Conservation (phyloP, 2,329 filamentous ascomycete species). For the Aspergillus sp. region DNA sequence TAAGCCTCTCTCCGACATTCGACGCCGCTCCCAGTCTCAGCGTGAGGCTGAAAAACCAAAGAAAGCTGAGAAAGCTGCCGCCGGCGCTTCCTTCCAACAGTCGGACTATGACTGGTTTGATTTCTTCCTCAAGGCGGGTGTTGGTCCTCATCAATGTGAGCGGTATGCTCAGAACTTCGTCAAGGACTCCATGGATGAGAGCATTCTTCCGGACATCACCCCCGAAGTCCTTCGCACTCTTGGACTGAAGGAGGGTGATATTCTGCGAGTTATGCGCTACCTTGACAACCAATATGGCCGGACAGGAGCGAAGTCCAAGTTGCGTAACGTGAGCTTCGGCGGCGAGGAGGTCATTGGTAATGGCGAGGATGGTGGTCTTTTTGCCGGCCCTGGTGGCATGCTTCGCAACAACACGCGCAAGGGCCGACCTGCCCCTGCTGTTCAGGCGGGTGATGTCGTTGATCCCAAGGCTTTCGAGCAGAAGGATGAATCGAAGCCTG, state of each 20-base stretch:
- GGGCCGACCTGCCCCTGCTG: constrained; percentile 79
- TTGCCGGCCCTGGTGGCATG: constrained; percentile 87
- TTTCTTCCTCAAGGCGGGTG: constrained; percentile 91
- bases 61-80: constrained; percentile 35
- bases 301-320: constrained; percentile 53
- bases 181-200: constrained; percentile 94
- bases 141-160: constrained; percentile 89
- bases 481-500: constrained; percentile 50
- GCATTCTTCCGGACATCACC: constrained; percentile 84
- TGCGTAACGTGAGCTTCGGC: constrained; percentile 53
- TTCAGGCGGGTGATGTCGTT: constrained; percentile 80
- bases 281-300: constrained; percentile 79
- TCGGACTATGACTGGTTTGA: constrained; percentile 95
- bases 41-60: constrained; percentile 26
- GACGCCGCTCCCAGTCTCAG: constrained; percentile 38
- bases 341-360: constrained; percentile 53
- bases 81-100: constrained; percentile 37
- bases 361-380: constrained; percentile 70
- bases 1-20: constrained; percentile 84
- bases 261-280: constrained; percentile 88
- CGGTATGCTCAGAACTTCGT: constrained; percentile 86
- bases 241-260: constrained; percentile 94
- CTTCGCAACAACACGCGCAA: constrained; percentile 94
- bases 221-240: constrained; percentile 77
- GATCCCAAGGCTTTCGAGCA: constrained; percentile 81